Conservation (phyloP, 148 eudicot genomes). For the Arctostaphylos glauca region DNA sequence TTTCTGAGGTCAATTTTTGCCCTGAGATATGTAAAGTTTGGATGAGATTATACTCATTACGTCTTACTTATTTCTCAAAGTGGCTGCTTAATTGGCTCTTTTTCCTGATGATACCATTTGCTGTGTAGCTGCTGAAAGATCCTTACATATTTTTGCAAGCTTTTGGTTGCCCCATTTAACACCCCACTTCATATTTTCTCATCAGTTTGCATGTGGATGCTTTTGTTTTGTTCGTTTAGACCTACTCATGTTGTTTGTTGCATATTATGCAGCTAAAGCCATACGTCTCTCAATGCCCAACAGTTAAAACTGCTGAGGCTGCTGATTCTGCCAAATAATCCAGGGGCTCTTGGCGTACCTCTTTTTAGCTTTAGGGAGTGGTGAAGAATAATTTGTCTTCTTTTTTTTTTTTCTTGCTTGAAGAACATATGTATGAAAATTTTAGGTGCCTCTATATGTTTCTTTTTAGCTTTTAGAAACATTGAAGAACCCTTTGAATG, state of each 20-base stretch:
- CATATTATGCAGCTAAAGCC: conserved; percentile 22
- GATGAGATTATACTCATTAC: not conserved
- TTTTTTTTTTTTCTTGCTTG: not conserved
- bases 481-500: not conserved
- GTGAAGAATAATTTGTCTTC: not conserved
- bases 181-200: not conserved
- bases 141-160: not conserved
- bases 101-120: not conserved
- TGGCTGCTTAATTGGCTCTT: not conserved
- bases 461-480: not conserved
- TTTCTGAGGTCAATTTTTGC: not conserved
- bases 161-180: not conserved
- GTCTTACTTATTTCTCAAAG: not conserved
- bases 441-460: not conserved
- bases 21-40: not conserved
- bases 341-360: not conserved
- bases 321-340: conserved; percentile 20
- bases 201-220: not conserved
- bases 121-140: not conserved
- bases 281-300: conserved; percentile 24
- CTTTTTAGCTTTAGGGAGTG: not conserved
- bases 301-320: conserved; percentile 16
- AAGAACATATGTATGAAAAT: not conserved
- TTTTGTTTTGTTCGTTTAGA: not conserved
- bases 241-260: not conserved